phyloP scores from a whole-genome alignment of 1,139 yeast genomes.

The Yamadazyma sp. region DNA sequence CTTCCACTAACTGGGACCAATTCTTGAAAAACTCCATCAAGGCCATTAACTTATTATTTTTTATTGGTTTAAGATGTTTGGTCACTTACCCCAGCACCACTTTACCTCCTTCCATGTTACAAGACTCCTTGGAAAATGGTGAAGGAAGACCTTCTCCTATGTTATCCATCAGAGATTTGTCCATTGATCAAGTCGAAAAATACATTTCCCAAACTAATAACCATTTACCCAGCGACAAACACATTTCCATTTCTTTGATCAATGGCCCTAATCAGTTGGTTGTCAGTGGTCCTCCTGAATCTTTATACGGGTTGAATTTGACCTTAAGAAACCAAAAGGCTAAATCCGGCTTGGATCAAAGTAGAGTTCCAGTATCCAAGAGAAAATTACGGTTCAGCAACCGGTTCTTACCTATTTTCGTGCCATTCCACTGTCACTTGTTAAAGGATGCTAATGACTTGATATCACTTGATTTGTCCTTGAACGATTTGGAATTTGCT shows the following conservation, averaged over 20 bases:
- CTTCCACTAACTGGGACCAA: conserved; percentile 83
- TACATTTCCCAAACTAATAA: conserved; percentile 85
- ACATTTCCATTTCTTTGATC: conserved; percentile 83
- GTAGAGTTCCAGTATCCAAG: conserved; percentile 89
- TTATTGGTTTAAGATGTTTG: conserved; percentile 90
- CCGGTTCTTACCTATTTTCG: conserved; percentile 90
- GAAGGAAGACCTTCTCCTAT: conserved; percentile 98
- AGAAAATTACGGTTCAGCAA: conserved; percentile 91
- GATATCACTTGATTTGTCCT: conserved; percentile 63
- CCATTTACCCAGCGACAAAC: conserved; percentile 90
- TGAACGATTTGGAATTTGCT: conserved; percentile 54
- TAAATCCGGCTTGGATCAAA: conserved; percentile 90
- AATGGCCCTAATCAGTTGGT: conserved; percentile 97
- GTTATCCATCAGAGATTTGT: conserved; percentile 89
- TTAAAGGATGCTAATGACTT: conserved; percentile 68
- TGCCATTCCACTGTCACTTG: conserved; percentile 95
- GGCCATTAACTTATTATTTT: conserved; percentile 83
- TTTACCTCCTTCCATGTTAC: conserved; percentile 88
- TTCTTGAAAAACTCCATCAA: conserved; percentile 71
- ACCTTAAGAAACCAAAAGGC: conserved; percentile 93
- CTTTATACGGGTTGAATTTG: conserved; percentile 93
- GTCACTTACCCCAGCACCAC: conserved; percentile 91
- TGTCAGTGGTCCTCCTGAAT: conserved; percentile 97
- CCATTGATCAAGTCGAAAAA: conserved; percentile 72
- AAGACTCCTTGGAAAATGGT: conserved; percentile 89